A percentile compares a stretch with the other conserved stretches of the same genome.
phyloP scores from a whole-genome alignment of 331 rosid genomes.

The Quercus phellos region DNA sequence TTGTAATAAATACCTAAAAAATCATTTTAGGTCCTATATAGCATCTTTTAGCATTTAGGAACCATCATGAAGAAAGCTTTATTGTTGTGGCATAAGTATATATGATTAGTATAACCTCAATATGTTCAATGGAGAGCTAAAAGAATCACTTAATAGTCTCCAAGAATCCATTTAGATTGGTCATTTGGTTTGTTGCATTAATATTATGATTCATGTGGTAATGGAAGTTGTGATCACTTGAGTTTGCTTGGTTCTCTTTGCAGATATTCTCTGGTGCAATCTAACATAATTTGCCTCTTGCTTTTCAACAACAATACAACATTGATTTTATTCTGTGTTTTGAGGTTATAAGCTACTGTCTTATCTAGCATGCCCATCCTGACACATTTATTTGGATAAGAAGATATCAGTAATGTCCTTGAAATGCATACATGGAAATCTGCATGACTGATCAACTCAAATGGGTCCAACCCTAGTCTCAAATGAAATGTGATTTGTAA shows the following conservation, averaged over 20 bases:
- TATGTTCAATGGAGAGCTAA: background rate
- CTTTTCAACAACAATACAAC: background rate
- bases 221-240: background rate
- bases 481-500: background rate
- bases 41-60: background rate
- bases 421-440: background rate
- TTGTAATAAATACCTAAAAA: background rate
- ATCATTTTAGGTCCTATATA: background rate
- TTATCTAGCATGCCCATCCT: background rate
- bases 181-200: background rate
- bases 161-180: background rate
- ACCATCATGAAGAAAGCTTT: background rate
- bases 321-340: background rate
- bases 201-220: background rate
- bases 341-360: background rate
- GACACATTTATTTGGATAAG: background rate
- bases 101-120: background rate
- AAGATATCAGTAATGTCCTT: background rate
- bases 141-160: background rate
- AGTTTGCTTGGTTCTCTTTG: background rate
- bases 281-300: background rate
- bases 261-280: background rate
- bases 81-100: background rate
- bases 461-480: background rate
- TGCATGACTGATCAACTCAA: background rate